Evolutionary conservation across 1,284 basidiomycete species (phyloP), one percentile per base, ranked within the genome.

Genomic region (Microbotryomycetes sp.): DNA sequence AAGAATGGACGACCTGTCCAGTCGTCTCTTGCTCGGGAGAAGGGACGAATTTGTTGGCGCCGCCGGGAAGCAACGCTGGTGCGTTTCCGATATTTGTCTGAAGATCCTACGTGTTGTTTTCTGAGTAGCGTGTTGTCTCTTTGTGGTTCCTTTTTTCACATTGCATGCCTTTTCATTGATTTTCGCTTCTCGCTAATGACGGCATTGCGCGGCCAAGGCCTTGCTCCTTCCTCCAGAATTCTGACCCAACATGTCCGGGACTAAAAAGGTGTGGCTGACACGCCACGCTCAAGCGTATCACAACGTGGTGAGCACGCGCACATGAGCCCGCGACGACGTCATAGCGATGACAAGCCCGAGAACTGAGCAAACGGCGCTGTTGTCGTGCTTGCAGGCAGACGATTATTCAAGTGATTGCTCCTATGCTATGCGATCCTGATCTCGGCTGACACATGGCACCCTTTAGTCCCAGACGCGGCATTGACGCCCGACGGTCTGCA

Each of bases 221-320:
- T n/a, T n/a, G n/a, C n/a, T n/a, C n/a, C n/a, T n/a, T n/a, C n/a
- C n/a, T n/a, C n/a, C n/a, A n/a, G n/a, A n/a, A n/a, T n/a, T 41
- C 35, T 18, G 18, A 41, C 35, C 9, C 9, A 41, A 9, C 11
- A 41, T 41, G 35, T 9, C 35, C 18, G 18, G 35, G 35, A 41
- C 9, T 41, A 9, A 41, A 41, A 9, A 11, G 11, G 18, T 41
- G 9, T 41, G 35, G 35, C 70, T 77, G 30, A 75, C 74, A 2
- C 71, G 75, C n/a, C 75, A 76, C 64, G 76, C 74, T 16, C 74
- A 76, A 58, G 75, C 74, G 0, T 72, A 75, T 62, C 74, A 76
- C 72, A 76, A 76, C 18, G 35, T 41, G 11, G 74, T 75, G 64
- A 66, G 71, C 65, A 7, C 18, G 21, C 45, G 16, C n/a, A 15